These are phyloP conservation scores for Xylariaceae sp. DNA, from an alignment of 2,329 filamentous ascomycete species.

Conservation along the genomic window DNA sequence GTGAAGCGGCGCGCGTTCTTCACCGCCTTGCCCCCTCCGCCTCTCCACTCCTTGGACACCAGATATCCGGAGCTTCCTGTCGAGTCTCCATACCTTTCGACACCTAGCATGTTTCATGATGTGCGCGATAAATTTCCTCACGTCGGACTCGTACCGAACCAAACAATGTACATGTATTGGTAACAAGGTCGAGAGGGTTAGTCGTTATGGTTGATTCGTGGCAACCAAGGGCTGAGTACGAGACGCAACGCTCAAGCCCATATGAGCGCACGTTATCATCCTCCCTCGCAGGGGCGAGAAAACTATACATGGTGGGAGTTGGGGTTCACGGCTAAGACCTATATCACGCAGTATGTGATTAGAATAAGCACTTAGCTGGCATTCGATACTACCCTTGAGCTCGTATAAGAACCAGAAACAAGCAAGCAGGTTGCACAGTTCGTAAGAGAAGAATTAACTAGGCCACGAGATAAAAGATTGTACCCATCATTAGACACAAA, in stretches of 20 bases:
- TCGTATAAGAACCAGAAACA: background rate
- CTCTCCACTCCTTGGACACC: background rate
- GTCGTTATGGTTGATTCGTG: constrained; percentile 49
- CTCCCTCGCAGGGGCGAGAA: constrained; percentile 59
- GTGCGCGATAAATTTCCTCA: constrained; percentile 17
- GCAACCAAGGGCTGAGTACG: constrained; percentile 46
- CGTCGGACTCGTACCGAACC: constrained; percentile 31
- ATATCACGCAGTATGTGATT: background rate
- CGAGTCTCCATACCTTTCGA: constrained; percentile 41
- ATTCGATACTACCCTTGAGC: background rate
- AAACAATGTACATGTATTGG: constrained; percentile 40
- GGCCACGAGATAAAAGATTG: background rate
- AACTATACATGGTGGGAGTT: constrained; percentile 53
- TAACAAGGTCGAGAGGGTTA: constrained; percentile 43
- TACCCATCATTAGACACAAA: background rate
- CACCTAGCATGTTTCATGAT: constrained; percentile 32
- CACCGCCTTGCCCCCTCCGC: background rate
- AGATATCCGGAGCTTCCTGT: background rate
- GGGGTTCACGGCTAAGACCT: constrained; percentile 61
- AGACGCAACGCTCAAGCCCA: constrained; percentile 51
- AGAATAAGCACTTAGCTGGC: background rate
- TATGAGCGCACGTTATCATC: constrained; percentile 58
- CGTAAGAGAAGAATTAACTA: background rate
- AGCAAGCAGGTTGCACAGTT: background rate
- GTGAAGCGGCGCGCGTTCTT: constrained; percentile 27